These are phyloP conservation scores for Talaromyces sp. DNA, from an alignment of 2,329 filamentous ascomycete species.

Conservation along the genomic window DNA sequence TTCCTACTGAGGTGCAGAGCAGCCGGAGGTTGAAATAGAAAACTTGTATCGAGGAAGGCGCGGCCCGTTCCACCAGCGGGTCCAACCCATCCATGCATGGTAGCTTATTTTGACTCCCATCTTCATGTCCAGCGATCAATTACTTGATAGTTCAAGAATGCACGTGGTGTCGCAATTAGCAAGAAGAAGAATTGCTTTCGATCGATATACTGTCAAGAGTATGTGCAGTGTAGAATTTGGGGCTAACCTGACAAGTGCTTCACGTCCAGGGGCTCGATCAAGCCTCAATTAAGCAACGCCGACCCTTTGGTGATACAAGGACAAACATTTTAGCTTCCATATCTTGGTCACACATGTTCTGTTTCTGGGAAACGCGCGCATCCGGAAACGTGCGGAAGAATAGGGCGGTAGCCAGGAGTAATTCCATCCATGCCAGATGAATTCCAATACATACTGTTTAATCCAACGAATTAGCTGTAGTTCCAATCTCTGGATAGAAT, in stretches of 20 bases:
- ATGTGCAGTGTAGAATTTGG: not conserved
- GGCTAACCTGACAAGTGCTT: not conserved
- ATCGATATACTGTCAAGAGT: not conserved
- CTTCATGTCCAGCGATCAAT: not conserved
- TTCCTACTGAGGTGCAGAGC: not conserved
- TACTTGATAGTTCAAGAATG: not conserved
- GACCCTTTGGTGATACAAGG: constrained; percentile 36
- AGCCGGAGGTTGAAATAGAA: not conserved
- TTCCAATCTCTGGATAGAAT: not conserved
- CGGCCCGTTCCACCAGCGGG: not conserved
- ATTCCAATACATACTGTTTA: constrained; percentile 55
- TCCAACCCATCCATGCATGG: not conserved
- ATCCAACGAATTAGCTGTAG: not conserved
- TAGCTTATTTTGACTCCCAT: not conserved
- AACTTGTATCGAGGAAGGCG: not conserved
- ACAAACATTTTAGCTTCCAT: constrained; percentile 43
- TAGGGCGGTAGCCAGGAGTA: constrained; percentile 45
- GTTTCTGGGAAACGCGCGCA: not conserved
- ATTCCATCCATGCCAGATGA: constrained; percentile 58
- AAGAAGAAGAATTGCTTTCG: not conserved
- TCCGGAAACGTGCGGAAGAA: constrained; percentile 40
- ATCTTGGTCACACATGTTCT: constrained; percentile 25
- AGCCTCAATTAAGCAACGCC: constrained; percentile 32
- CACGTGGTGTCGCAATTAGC: not conserved
- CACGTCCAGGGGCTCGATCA: not conserved